A percentile compares a stretch with the other conserved stretches of the same genome.
Conservation (phyloP, 2,329 filamentous ascomycete genomes). For the Cladophialophora bantiana region DNA sequence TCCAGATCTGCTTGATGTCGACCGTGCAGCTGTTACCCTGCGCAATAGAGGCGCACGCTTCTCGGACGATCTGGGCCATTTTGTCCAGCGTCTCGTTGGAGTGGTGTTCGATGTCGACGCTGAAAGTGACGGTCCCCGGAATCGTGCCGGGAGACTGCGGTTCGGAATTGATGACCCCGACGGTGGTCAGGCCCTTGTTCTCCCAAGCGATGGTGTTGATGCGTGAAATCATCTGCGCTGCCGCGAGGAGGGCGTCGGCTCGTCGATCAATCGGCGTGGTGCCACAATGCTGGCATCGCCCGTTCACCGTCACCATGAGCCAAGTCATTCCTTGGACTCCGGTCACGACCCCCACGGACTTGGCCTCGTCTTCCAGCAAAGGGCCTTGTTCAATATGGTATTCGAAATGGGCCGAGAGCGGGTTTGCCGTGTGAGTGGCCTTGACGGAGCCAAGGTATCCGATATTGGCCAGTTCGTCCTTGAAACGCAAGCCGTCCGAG, state of each 20-base stretch:
- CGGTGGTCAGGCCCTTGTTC: constrained; percentile 69
- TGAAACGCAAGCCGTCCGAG: constrained; percentile 52
- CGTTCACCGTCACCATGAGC: constrained; percentile 71
- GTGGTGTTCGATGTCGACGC: constrained; percentile 31
- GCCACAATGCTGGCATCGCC: constrained; percentile 75
- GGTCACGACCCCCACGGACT: constrained; percentile 73
- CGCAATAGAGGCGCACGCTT: constrained; percentile 48
- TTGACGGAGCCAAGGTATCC: constrained; percentile 66
- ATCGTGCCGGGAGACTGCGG: constrained; percentile 77
- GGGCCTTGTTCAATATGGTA: constrained; percentile 86
- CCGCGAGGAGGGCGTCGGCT: constrained; percentile 72
- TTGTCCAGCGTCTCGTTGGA: constrained; percentile 20
- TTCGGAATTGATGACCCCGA: constrained; percentile 70
- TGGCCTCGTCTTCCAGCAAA: constrained; percentile 69
- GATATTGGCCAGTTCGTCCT: constrained; percentile 73
- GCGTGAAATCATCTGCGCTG: constrained; percentile 71
- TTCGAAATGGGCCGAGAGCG: constrained; percentile 80
- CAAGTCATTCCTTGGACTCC: constrained; percentile 78
- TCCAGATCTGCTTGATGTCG: constrained; percentile 65
- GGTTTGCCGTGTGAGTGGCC: constrained; percentile 59
- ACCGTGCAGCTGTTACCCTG: constrained; percentile 61
- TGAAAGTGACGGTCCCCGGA: constrained; percentile 62
- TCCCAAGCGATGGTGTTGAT: constrained; percentile 67
- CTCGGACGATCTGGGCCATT: constrained; percentile 11
- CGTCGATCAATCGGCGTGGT: constrained; percentile 73